Conservation (phyloP, 371 early-diverging fungal species). For the Phascolomyces articulosus region DNA sequence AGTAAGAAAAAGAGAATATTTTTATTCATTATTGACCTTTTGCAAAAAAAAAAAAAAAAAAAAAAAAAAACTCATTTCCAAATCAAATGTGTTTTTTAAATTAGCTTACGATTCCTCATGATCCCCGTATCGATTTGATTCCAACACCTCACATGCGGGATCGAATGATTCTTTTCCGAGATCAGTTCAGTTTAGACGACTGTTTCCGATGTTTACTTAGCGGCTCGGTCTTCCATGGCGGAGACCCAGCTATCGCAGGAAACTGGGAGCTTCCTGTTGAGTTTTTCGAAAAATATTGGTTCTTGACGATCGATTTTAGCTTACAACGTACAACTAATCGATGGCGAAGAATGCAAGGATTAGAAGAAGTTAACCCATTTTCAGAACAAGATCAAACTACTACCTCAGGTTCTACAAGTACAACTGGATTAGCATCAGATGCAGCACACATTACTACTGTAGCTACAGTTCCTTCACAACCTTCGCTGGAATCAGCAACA, state of each 20-base stretch:
- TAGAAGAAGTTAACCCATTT: conserved; percentile 19
- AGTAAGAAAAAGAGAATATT: conserved; percentile 15
- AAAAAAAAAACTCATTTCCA: not conserved
- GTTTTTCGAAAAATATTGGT: conserved; percentile 54
- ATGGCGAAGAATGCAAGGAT: conserved; percentile 32
- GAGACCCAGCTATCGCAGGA: conserved; percentile 49
- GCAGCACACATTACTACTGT: not conserved
- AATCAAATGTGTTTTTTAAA: not conserved
- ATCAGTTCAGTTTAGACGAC: conserved; percentile 48
- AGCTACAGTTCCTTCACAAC: not conserved
- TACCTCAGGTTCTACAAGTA: not conserved
- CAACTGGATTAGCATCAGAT: not conserved
- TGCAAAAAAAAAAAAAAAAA: too few relatives aligned
- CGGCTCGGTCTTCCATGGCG: conserved; percentile 48
- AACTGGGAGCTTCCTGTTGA: conserved; percentile 49
- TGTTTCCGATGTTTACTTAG: conserved; percentile 45
- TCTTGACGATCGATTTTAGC: conserved; percentile 30
- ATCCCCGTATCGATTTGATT: conserved; percentile 53
- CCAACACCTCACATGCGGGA: conserved; percentile 54
- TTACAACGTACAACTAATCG: conserved; percentile 28
- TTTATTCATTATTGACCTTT: not conserved
- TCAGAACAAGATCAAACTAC: not conserved
- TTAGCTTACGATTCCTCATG: conserved; percentile 47
- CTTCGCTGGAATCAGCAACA: not conserved
- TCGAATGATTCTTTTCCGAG: conserved; percentile 54